phyloP scores from a whole-genome alignment of 768 basidiomycete genomes.

The Lentinula sp. region DNA sequence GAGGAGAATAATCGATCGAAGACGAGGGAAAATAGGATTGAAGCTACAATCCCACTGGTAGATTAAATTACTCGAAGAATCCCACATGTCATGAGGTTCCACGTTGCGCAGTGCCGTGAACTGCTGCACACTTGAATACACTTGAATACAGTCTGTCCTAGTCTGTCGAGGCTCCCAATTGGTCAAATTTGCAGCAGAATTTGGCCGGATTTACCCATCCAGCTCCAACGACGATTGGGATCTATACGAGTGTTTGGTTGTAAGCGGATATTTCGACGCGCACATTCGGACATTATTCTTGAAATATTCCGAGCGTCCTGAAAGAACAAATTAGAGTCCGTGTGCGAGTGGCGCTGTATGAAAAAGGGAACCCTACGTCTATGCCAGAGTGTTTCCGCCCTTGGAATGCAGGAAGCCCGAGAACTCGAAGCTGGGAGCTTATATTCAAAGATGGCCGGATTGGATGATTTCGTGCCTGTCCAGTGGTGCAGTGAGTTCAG shows the following conservation, averaged over 20 bases:
- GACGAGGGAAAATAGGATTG: background rate
- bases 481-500: background rate
- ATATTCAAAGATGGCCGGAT: slow-evolving; percentile 52
- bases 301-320: slow-evolving; percentile 90
- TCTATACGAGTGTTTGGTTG: slow-evolving; percentile 70
- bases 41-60: too few species aligned
- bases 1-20: background rate
- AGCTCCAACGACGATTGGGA: slow-evolving; percentile 65
- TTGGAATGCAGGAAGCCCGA: slow-evolving; percentile 69
- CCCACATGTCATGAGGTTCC: too few species aligned
- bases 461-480: slow-evolving; percentile 15
- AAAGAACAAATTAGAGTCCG: slow-evolving; percentile 5
- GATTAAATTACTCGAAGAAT: too few species aligned
- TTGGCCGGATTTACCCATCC: slow-evolving; percentile 80
- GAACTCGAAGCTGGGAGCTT: slow-evolving; percentile 64
- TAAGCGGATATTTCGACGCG: slow-evolving; percentile 57
- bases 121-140: background rate
- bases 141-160: too few species aligned
- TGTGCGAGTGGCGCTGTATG: background rate
- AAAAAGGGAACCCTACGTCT: slow-evolving; percentile 39
- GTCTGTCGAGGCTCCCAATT: background rate
- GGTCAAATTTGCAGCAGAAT: slow-evolving; percentile 32
- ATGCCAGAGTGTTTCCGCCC: slow-evolving; percentile 87
- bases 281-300: slow-evolving; percentile 76
- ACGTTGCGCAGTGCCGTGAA: background rate